phyloP scores from a whole-genome alignment of 2,329 filamentous ascomycete species.

The Cercospora janseana region DNA sequence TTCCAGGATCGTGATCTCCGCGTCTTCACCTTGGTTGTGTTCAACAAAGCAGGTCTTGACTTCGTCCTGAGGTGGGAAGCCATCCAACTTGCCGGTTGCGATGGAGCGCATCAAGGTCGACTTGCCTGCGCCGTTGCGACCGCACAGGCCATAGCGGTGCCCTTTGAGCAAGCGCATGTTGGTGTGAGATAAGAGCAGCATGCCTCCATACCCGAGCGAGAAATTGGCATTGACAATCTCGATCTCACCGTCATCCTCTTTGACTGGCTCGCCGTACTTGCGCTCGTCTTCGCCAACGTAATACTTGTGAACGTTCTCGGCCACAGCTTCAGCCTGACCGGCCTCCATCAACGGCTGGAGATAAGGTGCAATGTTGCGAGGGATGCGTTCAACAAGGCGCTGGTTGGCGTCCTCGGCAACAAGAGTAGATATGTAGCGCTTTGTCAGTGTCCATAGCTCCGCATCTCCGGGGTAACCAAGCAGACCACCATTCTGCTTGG shows the following conservation, averaged over 20 bases:
- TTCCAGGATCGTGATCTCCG: slow-evolving; percentile 90
- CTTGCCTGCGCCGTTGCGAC: slow-evolving; percentile 95
- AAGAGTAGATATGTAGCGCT: slow-evolving; percentile 76
- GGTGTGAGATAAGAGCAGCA: slow-evolving; percentile 93
- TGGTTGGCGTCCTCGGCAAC: slow-evolving; percentile 84
- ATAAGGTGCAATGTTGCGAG: slow-evolving; percentile 69
- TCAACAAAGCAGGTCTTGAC: slow-evolving; percentile 97
- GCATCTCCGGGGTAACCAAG: slow-evolving; percentile 60
- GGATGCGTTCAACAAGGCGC: slow-evolving; percentile 72
- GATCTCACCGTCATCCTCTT: slow-evolving; percentile 85
- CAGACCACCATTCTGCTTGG: slow-evolving; percentile 67
- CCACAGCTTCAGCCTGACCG: slow-evolving; percentile 63
- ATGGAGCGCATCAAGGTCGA: slow-evolving; percentile 99
- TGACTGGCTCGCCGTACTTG: slow-evolving; percentile 78
- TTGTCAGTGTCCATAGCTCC: slow-evolving; percentile 63
- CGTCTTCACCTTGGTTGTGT: slow-evolving; percentile 98
- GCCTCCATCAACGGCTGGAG: slow-evolving; percentile 67
- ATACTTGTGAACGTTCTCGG: slow-evolving; percentile 69
- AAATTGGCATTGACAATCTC: slow-evolving; percentile 99
- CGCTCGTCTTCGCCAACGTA: slow-evolving; percentile 83
- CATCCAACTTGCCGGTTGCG: slow-evolving; percentile 90
- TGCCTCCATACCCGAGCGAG: slow-evolving; percentile 94
- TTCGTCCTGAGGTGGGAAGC: slow-evolving; percentile 88
- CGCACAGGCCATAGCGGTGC: slow-evolving; percentile 94
- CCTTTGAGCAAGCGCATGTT: slow-evolving; percentile 93